phyloP scores from a whole-genome alignment of 768 basidiomycete genomes.

The Tulasnella sp. region DNA sequence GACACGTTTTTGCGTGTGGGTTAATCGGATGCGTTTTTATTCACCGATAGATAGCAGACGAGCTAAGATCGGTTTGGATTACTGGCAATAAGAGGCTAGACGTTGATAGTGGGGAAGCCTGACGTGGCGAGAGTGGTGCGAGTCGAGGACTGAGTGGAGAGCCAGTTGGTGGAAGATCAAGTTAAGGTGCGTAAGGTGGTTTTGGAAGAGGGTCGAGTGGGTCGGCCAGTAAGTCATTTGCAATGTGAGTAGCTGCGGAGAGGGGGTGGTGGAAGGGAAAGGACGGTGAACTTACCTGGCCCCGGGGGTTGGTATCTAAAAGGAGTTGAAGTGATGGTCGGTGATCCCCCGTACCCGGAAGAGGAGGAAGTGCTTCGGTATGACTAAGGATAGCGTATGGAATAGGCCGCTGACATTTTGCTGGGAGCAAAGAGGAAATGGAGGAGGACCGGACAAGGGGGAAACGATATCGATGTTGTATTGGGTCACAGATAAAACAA shows the following conservation, averaged over 20 bases:
- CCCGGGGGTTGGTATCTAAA: neutral
- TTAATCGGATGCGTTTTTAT: neutral
- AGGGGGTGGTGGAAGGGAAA: neutral
- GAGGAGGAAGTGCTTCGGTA: neutral
- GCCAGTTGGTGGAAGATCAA: neutral
- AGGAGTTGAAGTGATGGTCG: neutral
- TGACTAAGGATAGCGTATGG: neutral
- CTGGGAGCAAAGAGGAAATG: neutral
- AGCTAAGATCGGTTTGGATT: neutral
- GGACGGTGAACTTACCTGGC: neutral
- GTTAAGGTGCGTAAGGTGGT: neutral
- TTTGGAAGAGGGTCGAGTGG: neutral
- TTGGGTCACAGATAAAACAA: too few species aligned
- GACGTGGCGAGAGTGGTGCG: neutral
- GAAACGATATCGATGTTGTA: too few species aligned
- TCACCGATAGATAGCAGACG: neutral
- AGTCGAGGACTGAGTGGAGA: neutral
- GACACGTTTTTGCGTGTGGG: too few species aligned
- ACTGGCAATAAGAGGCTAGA: neutral
- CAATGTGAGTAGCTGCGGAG: neutral
- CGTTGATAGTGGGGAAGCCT: neutral
- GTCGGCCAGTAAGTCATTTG: neutral
- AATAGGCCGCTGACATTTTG: neutral
- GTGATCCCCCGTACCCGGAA: neutral
- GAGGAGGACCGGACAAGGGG: too few species aligned